phyloP scores from a whole-genome alignment of 208 protist genomes.

The Porcisia deanei region DNA sequence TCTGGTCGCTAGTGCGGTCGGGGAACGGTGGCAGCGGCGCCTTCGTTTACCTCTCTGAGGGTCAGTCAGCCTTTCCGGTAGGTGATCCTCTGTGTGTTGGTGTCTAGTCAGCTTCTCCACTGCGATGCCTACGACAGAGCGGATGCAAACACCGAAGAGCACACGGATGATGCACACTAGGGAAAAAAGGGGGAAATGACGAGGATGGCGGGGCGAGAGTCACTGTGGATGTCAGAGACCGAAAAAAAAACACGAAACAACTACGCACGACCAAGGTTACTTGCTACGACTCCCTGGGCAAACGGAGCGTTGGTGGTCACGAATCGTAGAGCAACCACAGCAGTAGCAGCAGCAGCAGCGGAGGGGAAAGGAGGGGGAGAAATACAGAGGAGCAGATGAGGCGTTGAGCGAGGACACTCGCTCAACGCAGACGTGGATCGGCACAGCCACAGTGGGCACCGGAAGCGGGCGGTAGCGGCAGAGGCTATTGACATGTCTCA shows the following conservation, averaged over 20 bases:
- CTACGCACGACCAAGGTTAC: background rate
- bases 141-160: background rate
- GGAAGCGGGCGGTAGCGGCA: background rate
- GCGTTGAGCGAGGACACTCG: no score
- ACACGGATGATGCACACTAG: background rate
- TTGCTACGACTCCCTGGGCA: conserved; percentile 9
- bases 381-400: background rate
- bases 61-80: background rate
- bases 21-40: background rate
- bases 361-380: background rate
- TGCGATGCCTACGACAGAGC: background rate
- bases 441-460: background rate
- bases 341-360: background rate
- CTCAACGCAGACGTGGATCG: background rate
- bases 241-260: background rate
- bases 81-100: background rate
- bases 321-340: background rate
- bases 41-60: background rate
- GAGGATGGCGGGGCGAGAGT: background rate
- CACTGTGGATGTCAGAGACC: conserved; percentile 2
- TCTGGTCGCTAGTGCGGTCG: background rate
- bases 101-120: background rate
- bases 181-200: background rate
- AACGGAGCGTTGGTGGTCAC: background rate
- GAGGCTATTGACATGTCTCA: no score